These are phyloP conservation scores for Candida sphagnicola DNA, from an alignment of 805 yeast genomes.

Conservation along the genomic window DNA sequence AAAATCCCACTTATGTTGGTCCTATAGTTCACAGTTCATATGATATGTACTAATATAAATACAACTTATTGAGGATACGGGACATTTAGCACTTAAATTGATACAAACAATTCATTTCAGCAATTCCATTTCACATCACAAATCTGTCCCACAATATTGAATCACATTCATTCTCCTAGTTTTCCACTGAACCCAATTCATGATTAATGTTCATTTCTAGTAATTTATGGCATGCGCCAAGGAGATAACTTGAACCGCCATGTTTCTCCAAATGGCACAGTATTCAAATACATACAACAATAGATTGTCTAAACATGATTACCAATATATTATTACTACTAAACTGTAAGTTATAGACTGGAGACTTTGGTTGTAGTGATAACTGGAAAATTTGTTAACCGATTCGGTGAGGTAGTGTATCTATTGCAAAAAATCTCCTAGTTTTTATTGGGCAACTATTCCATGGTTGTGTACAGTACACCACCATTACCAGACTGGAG, in stretches of 20 bases:
- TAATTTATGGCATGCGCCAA: neutral
- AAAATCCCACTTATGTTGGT: too few relatives aligned
- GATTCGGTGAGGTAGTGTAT: constrained; percentile 7
- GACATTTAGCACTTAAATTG: too few relatives aligned
- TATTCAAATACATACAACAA: constrained; percentile 40
- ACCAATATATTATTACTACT: constrained; percentile 4
- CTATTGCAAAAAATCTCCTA: constrained; percentile 1
- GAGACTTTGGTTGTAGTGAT: neutral
- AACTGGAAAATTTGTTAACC: constrained; percentile 3
- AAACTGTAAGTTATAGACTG: neutral
- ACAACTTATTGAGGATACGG: too few relatives aligned
- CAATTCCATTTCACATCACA: too few relatives aligned
- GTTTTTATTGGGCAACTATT: constrained; percentile 8
- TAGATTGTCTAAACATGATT: constrained; percentile 38
- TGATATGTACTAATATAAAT: too few relatives aligned
- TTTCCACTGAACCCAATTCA: too few relatives aligned
- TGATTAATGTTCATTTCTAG: neutral
- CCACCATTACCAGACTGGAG: too few relatives aligned
- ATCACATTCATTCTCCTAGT: too few relatives aligned
- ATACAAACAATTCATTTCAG: too few relatives aligned
- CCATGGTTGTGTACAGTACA: neutral
- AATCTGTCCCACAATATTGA: too few relatives aligned
- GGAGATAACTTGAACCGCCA: neutral
- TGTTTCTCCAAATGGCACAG: neutral
- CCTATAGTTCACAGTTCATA: too few relatives aligned